Evolutionary conservation across 768 basidiomycete species (phyloP).

Genomic region (Panellus pusillus): DNA sequence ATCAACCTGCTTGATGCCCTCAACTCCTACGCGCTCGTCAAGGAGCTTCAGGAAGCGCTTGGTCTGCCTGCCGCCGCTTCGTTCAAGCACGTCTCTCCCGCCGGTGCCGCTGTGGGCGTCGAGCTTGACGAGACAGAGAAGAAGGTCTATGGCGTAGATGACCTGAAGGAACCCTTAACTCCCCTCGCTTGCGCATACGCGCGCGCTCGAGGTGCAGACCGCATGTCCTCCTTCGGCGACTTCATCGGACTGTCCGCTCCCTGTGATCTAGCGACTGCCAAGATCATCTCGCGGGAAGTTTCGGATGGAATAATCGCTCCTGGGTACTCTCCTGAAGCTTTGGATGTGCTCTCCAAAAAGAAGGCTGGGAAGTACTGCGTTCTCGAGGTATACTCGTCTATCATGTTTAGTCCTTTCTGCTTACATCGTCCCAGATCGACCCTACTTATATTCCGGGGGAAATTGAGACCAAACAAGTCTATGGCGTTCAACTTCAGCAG

Average conservation of each 20-base stretch:
- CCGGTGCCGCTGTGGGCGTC: constrained; percentile 92
- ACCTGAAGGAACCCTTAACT: constrained; percentile 86
- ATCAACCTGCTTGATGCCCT: constrained; percentile 98
- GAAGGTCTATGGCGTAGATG: constrained; percentile 94
- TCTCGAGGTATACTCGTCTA: constrained; percentile 61
- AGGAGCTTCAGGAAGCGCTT: constrained; percentile 87
- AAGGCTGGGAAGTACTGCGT: constrained; percentile 99
- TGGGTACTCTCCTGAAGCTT: constrained; percentile 83
- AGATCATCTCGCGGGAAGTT: constrained; percentile 97
- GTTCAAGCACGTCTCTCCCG: constrained; percentile 99
- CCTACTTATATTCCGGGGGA: constrained; percentile 75
- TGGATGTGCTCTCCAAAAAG: constrained; percentile 92
- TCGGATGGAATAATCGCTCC: constrained; percentile 98
- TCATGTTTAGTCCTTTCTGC: background rate
- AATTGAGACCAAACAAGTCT: constrained; percentile 93
- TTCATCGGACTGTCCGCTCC: constrained; percentile 94
- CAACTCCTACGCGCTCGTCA: constrained; percentile 95
- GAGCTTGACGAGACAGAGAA: constrained; percentile 82
- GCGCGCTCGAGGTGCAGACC: constrained; percentile 94
- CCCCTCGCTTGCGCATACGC: constrained; percentile 93
- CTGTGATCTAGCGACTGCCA: constrained; percentile 92
- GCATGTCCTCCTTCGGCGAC: constrained; percentile 99
- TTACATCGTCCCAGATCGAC: constrained; percentile 66
- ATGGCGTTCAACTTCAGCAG: constrained; percentile 88
- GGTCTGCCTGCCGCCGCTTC: constrained; percentile 93